Conservation (phyloP, 805 yeast genomes). For the Nematodospora valgi region DNA sequence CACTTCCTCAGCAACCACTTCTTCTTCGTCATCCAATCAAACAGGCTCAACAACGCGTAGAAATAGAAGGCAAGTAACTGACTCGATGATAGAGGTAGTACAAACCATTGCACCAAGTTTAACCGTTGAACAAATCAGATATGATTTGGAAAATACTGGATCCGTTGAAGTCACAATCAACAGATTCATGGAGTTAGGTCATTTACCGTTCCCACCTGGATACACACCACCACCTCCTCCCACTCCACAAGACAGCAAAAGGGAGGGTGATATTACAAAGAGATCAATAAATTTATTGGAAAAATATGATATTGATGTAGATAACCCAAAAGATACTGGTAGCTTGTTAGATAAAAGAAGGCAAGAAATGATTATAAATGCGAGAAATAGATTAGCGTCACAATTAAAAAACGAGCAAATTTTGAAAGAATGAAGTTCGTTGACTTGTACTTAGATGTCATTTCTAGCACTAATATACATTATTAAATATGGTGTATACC, state of each 20-base stretch:
- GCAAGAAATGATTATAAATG: slow-evolving; percentile 40
- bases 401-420: slow-evolving; percentile 33
- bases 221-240: slow-evolving; percentile 13
- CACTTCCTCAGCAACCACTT: slow-evolving; percentile 1
- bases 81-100: slow-evolving; percentile 81
- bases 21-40: slow-evolving; percentile 1
- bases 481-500: too few relatives aligned
- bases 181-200: slow-evolving; percentile 57
- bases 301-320: slow-evolving; percentile 39
- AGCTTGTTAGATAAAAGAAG: slow-evolving; percentile 22
- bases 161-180: slow-evolving; percentile 81
- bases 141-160: slow-evolving; percentile 72
- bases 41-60: slow-evolving; percentile 4
- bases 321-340: slow-evolving; percentile 14
- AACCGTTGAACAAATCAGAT: slow-evolving; percentile 64
- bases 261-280: slow-evolving; percentile 3
- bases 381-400: slow-evolving; percentile 46
- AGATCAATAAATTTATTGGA: slow-evolving; percentile 27
- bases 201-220: slow-evolving; percentile 56
- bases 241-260: slow-evolving; percentile 4
- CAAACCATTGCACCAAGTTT: slow-evolving; percentile 77
- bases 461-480: too few relatives aligned
- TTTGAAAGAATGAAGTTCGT: too few relatives aligned
- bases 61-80: slow-evolving; percentile 48
- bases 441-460: too few relatives aligned